Evolutionary conservation across 1,284 basidiomycete species (phyloP).

Genomic region (Sporisorium iseilematis-ciliati): DNA sequence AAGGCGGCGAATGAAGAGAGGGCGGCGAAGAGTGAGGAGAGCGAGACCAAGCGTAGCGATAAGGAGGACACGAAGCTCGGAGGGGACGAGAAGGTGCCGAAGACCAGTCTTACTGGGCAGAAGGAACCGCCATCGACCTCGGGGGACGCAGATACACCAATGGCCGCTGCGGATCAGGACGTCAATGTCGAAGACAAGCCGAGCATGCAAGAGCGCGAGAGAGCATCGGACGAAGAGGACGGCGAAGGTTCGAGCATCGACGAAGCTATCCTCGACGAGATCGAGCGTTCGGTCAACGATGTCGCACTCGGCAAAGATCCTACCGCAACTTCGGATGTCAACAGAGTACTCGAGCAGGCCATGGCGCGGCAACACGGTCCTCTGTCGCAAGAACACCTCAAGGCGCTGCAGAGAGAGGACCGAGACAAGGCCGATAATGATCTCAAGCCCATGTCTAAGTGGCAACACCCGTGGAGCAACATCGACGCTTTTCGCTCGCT

Average conservation of each 20-base stretch:
- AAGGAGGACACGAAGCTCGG: not conserved
- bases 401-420: not conserved
- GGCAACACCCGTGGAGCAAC: not conserved
- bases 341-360: constrained; percentile 8
- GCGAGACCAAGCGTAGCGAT: constrained; percentile 1
- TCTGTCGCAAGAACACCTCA: constrained; percentile 9
- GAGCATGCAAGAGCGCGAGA: not conserved
- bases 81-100: constrained; percentile 1
- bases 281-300: constrained; percentile 8
- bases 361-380: not conserved
- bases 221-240: not conserved
- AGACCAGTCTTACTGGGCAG: not conserved
- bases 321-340: not conserved
- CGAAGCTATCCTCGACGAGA: constrained; percentile 3
- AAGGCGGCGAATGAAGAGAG: constrained; percentile 10
- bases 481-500: not conserved
- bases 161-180: constrained; percentile 9
- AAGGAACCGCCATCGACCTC: not conserved
- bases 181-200: not conserved
- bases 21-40: constrained; percentile 12
- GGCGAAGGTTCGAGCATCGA: not conserved
- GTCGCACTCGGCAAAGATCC: constrained; percentile 4
- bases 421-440: not conserved
- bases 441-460: not conserved
- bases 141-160: constrained; percentile 3